Evolutionary conservation across 495 filamentous ascomycete species (phyloP), one percentile per base, ranked within the genome.

Genomic region (Annulohypoxylon bovei): DNA sequence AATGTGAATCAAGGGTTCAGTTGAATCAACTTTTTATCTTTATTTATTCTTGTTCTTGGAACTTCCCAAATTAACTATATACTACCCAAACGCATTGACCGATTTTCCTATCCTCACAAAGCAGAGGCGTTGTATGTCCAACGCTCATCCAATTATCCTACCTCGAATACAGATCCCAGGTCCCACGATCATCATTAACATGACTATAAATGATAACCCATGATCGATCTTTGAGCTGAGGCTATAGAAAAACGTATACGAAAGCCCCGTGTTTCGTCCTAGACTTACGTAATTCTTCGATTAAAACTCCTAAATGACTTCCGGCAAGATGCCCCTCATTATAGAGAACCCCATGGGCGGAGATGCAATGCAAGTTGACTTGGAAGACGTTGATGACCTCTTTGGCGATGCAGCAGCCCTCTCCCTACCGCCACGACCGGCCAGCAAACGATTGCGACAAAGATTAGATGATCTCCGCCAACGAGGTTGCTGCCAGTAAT

Each of bases 401-500:
- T 94, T 93, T 76, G 91, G 90, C 23, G 92, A 94, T 78, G 81
- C 85, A 47, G 84, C 85, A 68, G 84, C 82, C 44, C 79, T 95
- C 66, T 80, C 84, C 23, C 71, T 88, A 25, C 80, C 87, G 20
- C 76, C 82, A 20, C 79, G 81, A 16, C 80, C 84, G 6, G 82
- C 85, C 2, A 86, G 88, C 62, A 91, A 90, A 79, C 88, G 88
- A 44, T 84, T 97, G 11, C 84, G 85, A 32, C 88, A 90, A 73
- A 88, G 91, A 37, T 70, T 98, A 28, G 92, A 94, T 75, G 93
- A 97, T 68, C 85, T 97, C 75, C 89, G 92, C 42, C 72, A 85
- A 52, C 85, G 86, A 62, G 95, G 94, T 2, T 97, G 93, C 75
- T 91, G 90, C 82, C 91, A 95, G 92, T 97, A 85, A 81, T 87